phyloP scores from a whole-genome alignment of 129 eudicot genomes.

The Helianthus annuus region DNA sequence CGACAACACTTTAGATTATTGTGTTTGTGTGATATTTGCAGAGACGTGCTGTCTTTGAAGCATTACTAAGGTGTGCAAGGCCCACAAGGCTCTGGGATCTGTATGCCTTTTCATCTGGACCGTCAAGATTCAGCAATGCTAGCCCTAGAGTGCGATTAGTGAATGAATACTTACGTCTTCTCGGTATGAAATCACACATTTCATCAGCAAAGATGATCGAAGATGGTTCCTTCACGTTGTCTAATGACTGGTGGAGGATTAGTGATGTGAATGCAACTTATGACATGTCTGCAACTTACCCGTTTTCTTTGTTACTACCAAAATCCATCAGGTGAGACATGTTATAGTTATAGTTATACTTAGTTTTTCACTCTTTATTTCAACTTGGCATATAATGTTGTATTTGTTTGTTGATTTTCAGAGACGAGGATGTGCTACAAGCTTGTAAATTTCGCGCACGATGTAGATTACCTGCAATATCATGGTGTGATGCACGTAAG shows the following conservation, averaged over 20 bases:
- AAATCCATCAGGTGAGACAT: slow-evolving; percentile 67
- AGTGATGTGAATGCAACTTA: slow-evolving; percentile 74
- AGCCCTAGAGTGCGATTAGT: slow-evolving; percentile 77
- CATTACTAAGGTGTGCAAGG: slow-evolving; percentile 72
- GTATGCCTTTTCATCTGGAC: slow-evolving; percentile 77
- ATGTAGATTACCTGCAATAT: slow-evolving; percentile 80
- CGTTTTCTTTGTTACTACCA: slow-evolving; percentile 83
- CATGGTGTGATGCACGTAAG: slow-evolving; percentile 89
- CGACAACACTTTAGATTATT: neutral
- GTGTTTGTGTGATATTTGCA: slow-evolving; percentile 36
- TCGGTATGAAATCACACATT: slow-evolving; percentile 57
- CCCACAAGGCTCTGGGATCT: slow-evolving; percentile 93
- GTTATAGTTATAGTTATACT: neutral
- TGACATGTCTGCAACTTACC: slow-evolving; percentile 81
- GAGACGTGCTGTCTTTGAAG: slow-evolving; percentile 90
- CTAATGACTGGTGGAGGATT: slow-evolving; percentile 86
- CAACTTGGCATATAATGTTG: neutral
- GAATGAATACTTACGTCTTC: slow-evolving; percentile 88
- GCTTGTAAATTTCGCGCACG: slow-evolving; percentile 96
- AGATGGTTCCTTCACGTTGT: slow-evolving; percentile 73
- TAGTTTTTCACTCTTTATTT: neutral
- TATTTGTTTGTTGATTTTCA: slow-evolving; percentile 35
- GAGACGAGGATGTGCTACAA: slow-evolving; percentile 89
- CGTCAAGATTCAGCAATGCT: slow-evolving; percentile 61
- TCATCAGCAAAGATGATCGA: slow-evolving; percentile 49